Percentiles rank a stretch among this genome's conserved stretches.
Conservation (phyloP, 371 early-diverging fungal species). For the Gilbertella persicaria region DNA sequence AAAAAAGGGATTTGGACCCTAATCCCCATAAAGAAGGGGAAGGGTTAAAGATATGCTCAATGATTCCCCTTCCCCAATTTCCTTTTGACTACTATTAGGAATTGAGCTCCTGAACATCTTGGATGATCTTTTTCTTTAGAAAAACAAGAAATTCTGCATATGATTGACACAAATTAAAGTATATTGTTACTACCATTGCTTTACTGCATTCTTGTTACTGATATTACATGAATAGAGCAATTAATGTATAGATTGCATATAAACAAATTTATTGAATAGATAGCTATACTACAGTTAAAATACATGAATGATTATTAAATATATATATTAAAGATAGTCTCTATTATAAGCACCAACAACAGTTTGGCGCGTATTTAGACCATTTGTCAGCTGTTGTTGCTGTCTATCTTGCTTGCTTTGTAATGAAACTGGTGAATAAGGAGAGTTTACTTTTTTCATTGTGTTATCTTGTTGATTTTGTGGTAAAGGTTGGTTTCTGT, state of each 20-base stretch:
- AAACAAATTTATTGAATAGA: conserved; percentile 1
- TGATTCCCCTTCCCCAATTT: no score
- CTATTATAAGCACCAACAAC: conserved; percentile 7
- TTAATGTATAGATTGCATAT: background rate
- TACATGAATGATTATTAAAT: background rate
- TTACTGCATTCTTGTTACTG: background rate
- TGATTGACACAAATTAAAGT: background rate
- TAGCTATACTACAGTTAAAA: background rate
- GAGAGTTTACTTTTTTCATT: background rate
- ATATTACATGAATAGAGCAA: background rate
- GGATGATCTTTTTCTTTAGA: no score
- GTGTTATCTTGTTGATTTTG: background rate
- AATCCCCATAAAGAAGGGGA: no score
- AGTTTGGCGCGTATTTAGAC: conserved; percentile 2
- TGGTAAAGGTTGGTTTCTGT: background rate
- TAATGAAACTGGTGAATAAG: conserved; percentile 1
- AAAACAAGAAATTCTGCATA: background rate
- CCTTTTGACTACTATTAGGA: no score
- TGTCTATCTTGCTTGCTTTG: conserved; percentile 3
- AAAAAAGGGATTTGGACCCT: conserved; percentile 1
- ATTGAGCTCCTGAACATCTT: no score
- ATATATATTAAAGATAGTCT: conserved; percentile 11
- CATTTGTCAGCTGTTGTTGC: background rate
- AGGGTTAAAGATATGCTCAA: no score
- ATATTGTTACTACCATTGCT: background rate